Evolutionary conservation across 176 grass and related monocot genomes (phyloP).

Genomic region (Hyparrhenia diplandra): DNA sequence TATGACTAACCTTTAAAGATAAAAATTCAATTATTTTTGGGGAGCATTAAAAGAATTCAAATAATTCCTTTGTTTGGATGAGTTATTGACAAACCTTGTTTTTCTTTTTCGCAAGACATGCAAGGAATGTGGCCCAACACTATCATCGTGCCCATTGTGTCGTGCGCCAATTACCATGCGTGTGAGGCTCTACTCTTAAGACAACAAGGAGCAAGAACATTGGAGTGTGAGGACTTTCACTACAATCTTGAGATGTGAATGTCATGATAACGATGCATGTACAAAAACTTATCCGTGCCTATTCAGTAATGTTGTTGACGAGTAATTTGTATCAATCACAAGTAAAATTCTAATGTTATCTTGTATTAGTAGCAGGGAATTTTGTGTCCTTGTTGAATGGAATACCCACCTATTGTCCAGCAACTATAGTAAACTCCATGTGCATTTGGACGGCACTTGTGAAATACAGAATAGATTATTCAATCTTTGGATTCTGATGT

Average conservation of each 20-base stretch:
- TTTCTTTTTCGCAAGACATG: constrained; percentile 50
- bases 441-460: neutral
- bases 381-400: neutral
- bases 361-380: neutral
- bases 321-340: neutral
- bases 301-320: neutral
- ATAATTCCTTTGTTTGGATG: neutral
- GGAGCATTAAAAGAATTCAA: neutral
- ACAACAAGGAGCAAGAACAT: neutral
- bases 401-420: neutral
- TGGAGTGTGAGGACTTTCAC: neutral
- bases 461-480: neutral
- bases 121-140: constrained; percentile 72
- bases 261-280: neutral
- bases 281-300: neutral
- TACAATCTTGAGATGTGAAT: neutral
- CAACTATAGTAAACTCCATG: neutral
- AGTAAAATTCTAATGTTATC: neutral
- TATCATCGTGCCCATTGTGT: constrained; percentile 78
- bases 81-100: neutral
- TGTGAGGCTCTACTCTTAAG: constrained; percentile 57
- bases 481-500: neutral
- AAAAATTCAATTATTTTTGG: too few species aligned
- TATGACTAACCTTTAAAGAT: neutral
- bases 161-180: constrained; percentile 56